These are phyloP conservation scores for Pythium insidiosum DNA, from an alignment of 352 stramenopile genomes.

Conservation along the genomic window DNA sequence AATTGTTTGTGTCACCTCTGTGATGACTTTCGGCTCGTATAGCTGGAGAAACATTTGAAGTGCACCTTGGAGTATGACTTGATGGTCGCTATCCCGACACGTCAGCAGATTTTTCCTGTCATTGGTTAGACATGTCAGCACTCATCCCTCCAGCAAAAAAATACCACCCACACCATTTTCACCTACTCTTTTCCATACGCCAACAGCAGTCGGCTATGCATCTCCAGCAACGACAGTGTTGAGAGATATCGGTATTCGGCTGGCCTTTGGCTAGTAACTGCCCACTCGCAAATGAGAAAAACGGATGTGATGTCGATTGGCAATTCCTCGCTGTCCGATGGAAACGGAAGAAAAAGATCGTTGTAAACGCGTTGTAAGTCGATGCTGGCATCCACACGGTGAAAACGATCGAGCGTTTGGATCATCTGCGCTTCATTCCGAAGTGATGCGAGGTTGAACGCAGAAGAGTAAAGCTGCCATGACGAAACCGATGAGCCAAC, in stretches of 20 bases:
- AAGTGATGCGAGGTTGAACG: slow-evolving; percentile 27
- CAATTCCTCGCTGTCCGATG: slow-evolving; percentile 25
- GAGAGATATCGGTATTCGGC: slow-evolving; percentile 80
- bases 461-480: slow-evolving; percentile 18
- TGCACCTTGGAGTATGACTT: slow-evolving; percentile 65
- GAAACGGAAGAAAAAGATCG: slow-evolving; percentile 59
- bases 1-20: slow-evolving; percentile 73
- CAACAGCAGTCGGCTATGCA: slow-evolving; percentile 63
- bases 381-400: slow-evolving; percentile 61
- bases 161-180: not conserved
- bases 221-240: slow-evolving; percentile 69
- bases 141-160: too few relatives aligned
- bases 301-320: slow-evolving; percentile 65
- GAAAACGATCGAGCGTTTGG: slow-evolving; percentile 74
- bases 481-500: too few relatives aligned
- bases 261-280: slow-evolving; percentile 69
- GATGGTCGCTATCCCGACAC: slow-evolving; percentile 37
- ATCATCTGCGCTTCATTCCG: slow-evolving; percentile 73
- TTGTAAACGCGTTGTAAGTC: slow-evolving; percentile 67
- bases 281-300: slow-evolving; percentile 79
- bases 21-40: slow-evolving; percentile 73
- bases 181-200: slow-evolving; percentile 53
- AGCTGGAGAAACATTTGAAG: slow-evolving; percentile 65
- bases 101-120: slow-evolving; percentile 36
- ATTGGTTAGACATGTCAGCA: too few relatives aligned